These are phyloP conservation scores for Mortierella sp. DNA, from an alignment of 371 early-diverging fungal genomes.

Conservation along the genomic window DNA sequence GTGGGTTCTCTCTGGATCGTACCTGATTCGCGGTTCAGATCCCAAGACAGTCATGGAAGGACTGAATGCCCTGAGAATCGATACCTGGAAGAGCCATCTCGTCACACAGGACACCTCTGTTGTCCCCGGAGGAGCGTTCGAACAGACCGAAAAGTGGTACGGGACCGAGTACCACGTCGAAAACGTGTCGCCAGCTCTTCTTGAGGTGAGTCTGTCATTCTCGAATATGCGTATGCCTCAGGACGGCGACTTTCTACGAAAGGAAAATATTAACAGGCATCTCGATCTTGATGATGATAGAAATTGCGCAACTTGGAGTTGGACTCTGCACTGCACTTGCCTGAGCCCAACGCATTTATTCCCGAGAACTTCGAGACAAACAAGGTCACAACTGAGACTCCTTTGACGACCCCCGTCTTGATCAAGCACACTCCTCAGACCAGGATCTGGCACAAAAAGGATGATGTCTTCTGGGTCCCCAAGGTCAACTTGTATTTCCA, in stretches of 20 bases:
- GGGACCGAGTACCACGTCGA: conserved; percentile 87
- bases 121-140: conserved; percentile 64
- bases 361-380: conserved; percentile 79
- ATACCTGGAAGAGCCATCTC: conserved; percentile 69
- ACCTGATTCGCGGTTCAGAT: conserved; percentile 74
- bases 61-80: conserved; percentile 72
- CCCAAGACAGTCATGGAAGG: conserved; percentile 71
- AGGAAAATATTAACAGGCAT: neutral
- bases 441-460: conserved; percentile 95
- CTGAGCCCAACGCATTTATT: conserved; percentile 86
- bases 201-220: conserved; percentile 60
- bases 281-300: conserved; percentile 37
- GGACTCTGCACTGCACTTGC: conserved; percentile 77
- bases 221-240: neutral
- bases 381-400: conserved; percentile 61
- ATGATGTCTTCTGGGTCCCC: conserved; percentile 92
- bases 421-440: conserved; percentile 73
- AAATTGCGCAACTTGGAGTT: conserved; percentile 62
- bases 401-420: conserved; percentile 63
- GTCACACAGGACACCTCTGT: conserved; percentile 55
- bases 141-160: conserved; percentile 81
- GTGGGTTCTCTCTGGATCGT: conserved; percentile 78
- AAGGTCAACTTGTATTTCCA: conserved; percentile 65
- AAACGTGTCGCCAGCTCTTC: conserved; percentile 67
- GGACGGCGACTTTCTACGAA: neutral